These are phyloP conservation scores for Kappamyces sp. DNA, from an alignment of 192 early-diverging fungal genomes.

Conservation along the genomic window DNA sequence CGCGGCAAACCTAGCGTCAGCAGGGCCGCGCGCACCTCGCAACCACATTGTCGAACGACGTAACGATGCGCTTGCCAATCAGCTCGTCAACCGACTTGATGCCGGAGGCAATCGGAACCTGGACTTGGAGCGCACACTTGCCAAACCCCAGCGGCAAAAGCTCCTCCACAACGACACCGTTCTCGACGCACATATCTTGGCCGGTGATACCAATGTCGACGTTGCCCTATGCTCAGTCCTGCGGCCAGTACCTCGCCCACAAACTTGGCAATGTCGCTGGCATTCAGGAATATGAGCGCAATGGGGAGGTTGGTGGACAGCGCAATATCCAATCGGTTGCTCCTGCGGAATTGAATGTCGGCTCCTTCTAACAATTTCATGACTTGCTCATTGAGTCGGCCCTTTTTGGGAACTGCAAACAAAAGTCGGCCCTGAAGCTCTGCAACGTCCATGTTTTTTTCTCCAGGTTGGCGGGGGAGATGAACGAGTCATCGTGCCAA, in stretches of 20 bases:
- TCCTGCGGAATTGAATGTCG: conserved; percentile 94
- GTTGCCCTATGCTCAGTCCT: conserved; percentile 49
- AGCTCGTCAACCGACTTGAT: conserved; percentile 54
- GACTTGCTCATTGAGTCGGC: conserved; percentile 87
- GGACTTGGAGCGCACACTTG: conserved; percentile 85
- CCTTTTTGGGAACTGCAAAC: conserved; percentile 98
- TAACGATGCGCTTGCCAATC: conserved; percentile 90
- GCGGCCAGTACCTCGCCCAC: conserved; percentile 55
- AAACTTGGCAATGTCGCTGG: conserved; percentile 92
- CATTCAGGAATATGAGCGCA: conserved; percentile 90
- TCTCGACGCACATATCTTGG: conserved; percentile 89
- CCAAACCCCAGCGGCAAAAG: conserved; percentile 74
- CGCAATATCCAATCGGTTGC: conserved; percentile 94
- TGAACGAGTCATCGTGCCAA: background rate
- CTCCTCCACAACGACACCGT: conserved; percentile 61
- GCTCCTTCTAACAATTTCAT: conserved; percentile 75
- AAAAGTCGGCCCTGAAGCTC: conserved; percentile 55
- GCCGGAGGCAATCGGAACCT: conserved; percentile 66
- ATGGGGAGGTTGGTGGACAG: conserved; percentile 88
- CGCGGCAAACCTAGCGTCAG: background rate
- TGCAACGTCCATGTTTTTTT: conserved; percentile 25
- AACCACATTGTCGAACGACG: conserved; percentile 76
- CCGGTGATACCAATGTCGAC: conserved; percentile 97
- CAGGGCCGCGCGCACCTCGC: conserved; percentile 14
- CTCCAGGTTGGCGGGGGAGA: background rate